Evolutionary conservation across 352 stramenopile genomes (phyloP), one percentile per base, ranked within the genome.

Genomic region (Plasmopara muralis): DNA sequence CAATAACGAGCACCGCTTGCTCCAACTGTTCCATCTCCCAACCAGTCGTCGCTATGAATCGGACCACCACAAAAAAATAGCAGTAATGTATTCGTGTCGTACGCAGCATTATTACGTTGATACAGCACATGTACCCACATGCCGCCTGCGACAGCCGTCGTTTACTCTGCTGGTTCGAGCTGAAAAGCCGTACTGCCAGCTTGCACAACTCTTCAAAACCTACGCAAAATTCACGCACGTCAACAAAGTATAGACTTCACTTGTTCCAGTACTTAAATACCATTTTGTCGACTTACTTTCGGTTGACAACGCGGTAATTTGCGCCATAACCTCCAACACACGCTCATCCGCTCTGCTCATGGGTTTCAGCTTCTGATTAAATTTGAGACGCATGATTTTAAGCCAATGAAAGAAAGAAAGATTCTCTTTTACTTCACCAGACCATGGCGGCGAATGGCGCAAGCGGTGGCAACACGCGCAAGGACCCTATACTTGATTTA

Each of bases 401-500:
- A 12, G 47, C 47, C 61, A 57, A 60, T 65, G n/a, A 14, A 35
- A 56, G 13, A 1, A 15, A 15, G 13, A 41, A 8, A 41, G 35
- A 15, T 41, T 14, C 14, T 15, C 9, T 41, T 41, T 41, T 41
- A 18, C 1, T 16, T 15, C 5, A n/a, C 12, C 12, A 29, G 42
- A 20, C 54, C 20, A 87, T 87, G 78, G 75, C 78, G 48, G 62
- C 74, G 55, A 87, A 87, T 58, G 70, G 75, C 41, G 43, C 59
- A 37, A 64, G 55, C 47, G 52, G 69, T 44, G 49, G 62, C 33
- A 55, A 66, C 51, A 63, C 43, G 9, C 66, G 70, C 40, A 74
- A 67, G 60, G 88, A 97, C 65, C 88, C 81, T 41, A 98, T 98
- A 63, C 72, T 98, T 40, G 92, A 98, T 66, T 72, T 98, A 51